phyloP scores from a whole-genome alignment of 768 basidiomycete species.

The Tulasnella sp. region DNA sequence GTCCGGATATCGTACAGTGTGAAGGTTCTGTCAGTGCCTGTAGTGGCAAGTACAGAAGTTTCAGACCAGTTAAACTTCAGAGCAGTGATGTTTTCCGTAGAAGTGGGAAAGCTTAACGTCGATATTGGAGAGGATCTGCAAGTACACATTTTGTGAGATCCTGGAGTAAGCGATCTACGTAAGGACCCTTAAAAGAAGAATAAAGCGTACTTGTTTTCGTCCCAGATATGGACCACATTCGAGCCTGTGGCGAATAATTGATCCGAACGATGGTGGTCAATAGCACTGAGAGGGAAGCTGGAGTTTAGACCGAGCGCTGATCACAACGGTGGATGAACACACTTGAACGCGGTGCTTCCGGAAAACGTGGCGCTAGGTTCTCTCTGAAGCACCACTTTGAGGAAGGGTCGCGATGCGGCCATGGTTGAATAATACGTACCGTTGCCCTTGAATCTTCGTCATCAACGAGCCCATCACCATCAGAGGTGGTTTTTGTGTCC shows the following conservation, averaged over 20 bases:
- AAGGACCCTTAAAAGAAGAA: not conserved
- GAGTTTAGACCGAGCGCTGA: not conserved
- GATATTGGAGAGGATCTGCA: slow-evolving; percentile 76
- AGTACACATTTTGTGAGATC: not conserved
- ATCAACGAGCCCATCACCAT: slow-evolving; percentile 32
- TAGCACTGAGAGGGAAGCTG: slow-evolving; percentile 51
- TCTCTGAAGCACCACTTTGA: slow-evolving; percentile 32
- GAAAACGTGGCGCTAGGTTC: slow-evolving; percentile 73
- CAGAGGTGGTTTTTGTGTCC: slow-evolving; percentile 41
- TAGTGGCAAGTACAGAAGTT: slow-evolving; percentile 87
- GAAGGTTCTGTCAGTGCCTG: slow-evolving; percentile 93
- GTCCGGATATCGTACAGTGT: slow-evolving; percentile 95
- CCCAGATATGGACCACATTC: slow-evolving; percentile 93
- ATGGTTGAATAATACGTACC: not conserved
- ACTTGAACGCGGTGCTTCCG: slow-evolving; percentile 92
- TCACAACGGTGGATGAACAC: slow-evolving; percentile 31
- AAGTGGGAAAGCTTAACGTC: slow-evolving; percentile 79
- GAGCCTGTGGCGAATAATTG: slow-evolving; percentile 93
- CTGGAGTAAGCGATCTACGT: not conserved
- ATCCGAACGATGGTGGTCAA: slow-evolving; percentile 89
- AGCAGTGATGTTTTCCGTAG: slow-evolving; percentile 81
- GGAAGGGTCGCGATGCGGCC: not conserved
- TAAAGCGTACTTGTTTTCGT: slow-evolving; percentile 82
- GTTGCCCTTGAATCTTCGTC: slow-evolving; percentile 22
- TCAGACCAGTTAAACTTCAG: slow-evolving; percentile 94